A percentile compares a stretch with the other conserved stretches of the same genome.
Evolutionary conservation across 352 stramenopile genomes (phyloP).

Genomic region (Pythium diclinum): DNA sequence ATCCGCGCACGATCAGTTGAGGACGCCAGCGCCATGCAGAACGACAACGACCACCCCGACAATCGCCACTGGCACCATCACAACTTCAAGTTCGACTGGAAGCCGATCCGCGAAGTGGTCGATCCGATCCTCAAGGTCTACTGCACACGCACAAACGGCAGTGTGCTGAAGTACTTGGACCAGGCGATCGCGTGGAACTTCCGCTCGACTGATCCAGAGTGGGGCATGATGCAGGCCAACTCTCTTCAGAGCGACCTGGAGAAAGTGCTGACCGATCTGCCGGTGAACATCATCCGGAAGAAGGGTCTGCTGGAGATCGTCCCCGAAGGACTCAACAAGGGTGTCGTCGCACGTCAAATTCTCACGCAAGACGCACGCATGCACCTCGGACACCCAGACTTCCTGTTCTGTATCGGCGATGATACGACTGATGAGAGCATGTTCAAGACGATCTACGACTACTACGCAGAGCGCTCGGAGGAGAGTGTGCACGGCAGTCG

Average conservation of each 20-base stretch:
- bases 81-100: constrained; percentile 89
- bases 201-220: constrained; percentile 96
- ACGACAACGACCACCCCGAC: constrained; percentile 14
- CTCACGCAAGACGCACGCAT: constrained; percentile 83
- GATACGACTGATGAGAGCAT: constrained; percentile 98
- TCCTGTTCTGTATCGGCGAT: constrained; percentile 96
- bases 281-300: constrained; percentile 78
- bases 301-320: constrained; percentile 96
- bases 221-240: constrained; percentile 94
- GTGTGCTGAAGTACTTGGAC: constrained; percentile 90
- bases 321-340: constrained; percentile 95
- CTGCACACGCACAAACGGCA: constrained; percentile 95
- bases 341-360: constrained; percentile 94
- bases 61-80: constrained; percentile 75
- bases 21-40: constrained; percentile 25
- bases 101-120: constrained; percentile 87
- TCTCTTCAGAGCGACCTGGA: constrained; percentile 88
- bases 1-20: constrained; percentile 47
- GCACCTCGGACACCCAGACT: constrained; percentile 88
- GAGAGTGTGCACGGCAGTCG: constrained; percentile 66
- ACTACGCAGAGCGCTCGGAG: constrained; percentile 85
- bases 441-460: constrained; percentile 94
- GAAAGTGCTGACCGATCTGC: constrained; percentile 68
- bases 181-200: constrained; percentile 97
- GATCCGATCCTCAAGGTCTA: constrained; percentile 95